phyloP scores from a whole-genome alignment of 1,284 basidiomycete species.

The Xerocomus amazonicus region DNA sequence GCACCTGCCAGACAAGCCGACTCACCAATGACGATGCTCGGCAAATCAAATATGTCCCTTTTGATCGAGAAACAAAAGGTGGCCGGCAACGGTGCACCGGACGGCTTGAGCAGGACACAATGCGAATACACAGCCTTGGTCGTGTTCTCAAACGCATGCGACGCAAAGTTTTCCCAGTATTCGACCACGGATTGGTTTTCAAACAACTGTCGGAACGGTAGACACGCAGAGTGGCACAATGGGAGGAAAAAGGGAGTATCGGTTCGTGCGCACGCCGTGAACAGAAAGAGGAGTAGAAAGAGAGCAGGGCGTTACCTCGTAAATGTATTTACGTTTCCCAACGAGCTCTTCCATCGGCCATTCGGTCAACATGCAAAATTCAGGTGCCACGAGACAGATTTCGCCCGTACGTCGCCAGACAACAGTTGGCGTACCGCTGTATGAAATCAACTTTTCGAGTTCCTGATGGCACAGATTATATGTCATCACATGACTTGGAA shows the following conservation, averaged over 20 bases:
- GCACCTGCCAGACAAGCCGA: neutral
- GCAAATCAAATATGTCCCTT: conserved; percentile 84
- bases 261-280: conserved; percentile 4
- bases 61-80: conserved; percentile 94
- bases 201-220: conserved; percentile 55
- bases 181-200: conserved; percentile 88
- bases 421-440: conserved; percentile 98
- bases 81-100: conserved; percentile 78
- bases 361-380: conserved; percentile 93
- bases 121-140: conserved; percentile 93
- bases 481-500: conserved; percentile 8
- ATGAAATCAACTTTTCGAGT: conserved; percentile 94
- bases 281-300: conserved; percentile 16
- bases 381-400: conserved; percentile 93
- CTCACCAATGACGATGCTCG: conserved; percentile 81
- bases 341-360: conserved; percentile 84
- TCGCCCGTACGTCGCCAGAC: conserved; percentile 98
- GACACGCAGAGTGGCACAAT: no score
- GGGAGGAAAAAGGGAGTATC: no score
- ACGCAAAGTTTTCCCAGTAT: conserved; percentile 94
- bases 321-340: conserved; percentile 81
- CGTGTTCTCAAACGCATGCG: conserved; percentile 93
- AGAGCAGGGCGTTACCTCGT: conserved; percentile 58
- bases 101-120: conserved; percentile 81
- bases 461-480: conserved; percentile 49